phyloP scores from a whole-genome alignment of 2,329 filamentous ascomycete species.

The Colletotrichum cereale region DNA sequence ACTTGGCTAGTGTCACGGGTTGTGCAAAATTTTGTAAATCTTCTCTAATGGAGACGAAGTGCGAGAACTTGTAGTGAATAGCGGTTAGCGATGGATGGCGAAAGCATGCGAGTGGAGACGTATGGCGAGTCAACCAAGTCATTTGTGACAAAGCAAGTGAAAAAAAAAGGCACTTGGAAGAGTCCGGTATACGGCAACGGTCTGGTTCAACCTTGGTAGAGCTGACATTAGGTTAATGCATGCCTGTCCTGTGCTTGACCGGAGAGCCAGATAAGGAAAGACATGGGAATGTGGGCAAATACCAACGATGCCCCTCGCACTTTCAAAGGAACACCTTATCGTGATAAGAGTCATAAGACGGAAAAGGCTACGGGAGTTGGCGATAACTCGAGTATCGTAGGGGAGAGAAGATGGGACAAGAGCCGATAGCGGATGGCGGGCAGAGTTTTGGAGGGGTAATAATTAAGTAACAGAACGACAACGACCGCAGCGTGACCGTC shows the following conservation, averaged over 20 bases:
- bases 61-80: constrained; percentile 27
- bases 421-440: constrained; percentile 37
- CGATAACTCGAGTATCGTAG: constrained; percentile 15
- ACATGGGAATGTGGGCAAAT: constrained; percentile 34
- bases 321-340: constrained; percentile 14
- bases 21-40: constrained; percentile 39
- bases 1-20: constrained; percentile 33
- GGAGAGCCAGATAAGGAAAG: constrained; percentile 23
- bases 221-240: constrained; percentile 31
- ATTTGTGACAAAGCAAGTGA: constrained; percentile 21
- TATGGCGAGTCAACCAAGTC: constrained; percentile 38
- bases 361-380: background rate
- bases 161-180: constrained; percentile 10
- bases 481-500: constrained; percentile 29
- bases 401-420: constrained; percentile 44
- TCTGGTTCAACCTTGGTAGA: constrained; percentile 15
- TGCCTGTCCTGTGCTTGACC: constrained; percentile 5
- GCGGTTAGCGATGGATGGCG: constrained; percentile 36
- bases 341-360: constrained; percentile 23
- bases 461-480: constrained; percentile 41
- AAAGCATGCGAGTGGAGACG: constrained; percentile 40
- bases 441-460: constrained; percentile 41
- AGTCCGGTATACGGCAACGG: constrained; percentile 20
- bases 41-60: constrained; percentile 28
- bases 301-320: constrained; percentile 13